Percentiles rank a stretch among this genome's conserved stretches.
Evolutionary conservation across 257 asterid species (phyloP).

Genomic region (Sherardia arvensis): DNA sequence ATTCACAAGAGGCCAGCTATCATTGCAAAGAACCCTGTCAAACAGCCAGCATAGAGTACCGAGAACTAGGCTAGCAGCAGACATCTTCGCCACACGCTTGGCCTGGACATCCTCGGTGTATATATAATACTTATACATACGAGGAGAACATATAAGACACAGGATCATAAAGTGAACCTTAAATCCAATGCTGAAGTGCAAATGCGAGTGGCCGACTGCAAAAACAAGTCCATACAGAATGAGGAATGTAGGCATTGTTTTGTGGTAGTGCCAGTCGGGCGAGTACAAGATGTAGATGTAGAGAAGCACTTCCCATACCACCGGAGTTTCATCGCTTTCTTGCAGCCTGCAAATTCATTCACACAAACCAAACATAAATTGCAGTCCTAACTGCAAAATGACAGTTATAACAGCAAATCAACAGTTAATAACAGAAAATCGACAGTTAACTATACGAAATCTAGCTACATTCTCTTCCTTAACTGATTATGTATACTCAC

Average conservation of each 20-base stretch:
- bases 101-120: constrained; percentile 19
- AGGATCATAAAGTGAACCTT: constrained; percentile 19
- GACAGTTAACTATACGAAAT: no score
- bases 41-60: constrained; percentile 18
- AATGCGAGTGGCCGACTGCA: constrained; percentile 7
- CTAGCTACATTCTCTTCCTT: neutral
- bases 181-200: constrained; percentile 19
- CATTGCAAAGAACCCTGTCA: constrained; percentile 18
- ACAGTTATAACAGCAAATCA: no score
- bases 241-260: constrained; percentile 20
- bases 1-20: constrained; percentile 14
- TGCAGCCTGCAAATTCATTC: constrained; percentile 12
- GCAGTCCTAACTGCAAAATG: neutral
- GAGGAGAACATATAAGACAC: constrained; percentile 13
- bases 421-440: no score
- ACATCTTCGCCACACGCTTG: constrained; percentile 14
- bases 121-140: constrained; percentile 20
- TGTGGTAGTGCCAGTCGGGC: constrained; percentile 20
- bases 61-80: constrained; percentile 11
- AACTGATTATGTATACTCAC: constrained; percentile 11
- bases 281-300: constrained; percentile 19
- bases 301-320: constrained; percentile 21
- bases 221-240: constrained; percentile 19
- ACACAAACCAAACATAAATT: neutral
- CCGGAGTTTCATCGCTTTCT: constrained; percentile 24